Evolutionary conservation across 768 basidiomycete genomes (phyloP), one percentile per base, ranked within the genome.

Genomic region (Collybia mongolica): DNA sequence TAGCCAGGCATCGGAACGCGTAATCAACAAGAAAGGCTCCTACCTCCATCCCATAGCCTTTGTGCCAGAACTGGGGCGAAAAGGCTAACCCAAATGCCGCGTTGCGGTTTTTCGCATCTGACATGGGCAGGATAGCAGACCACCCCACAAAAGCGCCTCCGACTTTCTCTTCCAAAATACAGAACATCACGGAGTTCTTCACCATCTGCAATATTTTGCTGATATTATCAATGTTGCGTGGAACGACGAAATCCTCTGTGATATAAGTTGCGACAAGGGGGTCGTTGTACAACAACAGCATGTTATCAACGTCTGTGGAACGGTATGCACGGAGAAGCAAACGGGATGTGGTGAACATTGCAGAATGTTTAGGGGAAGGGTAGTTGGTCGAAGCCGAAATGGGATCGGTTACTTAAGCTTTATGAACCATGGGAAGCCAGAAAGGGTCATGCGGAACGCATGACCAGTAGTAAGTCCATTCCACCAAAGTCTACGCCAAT

Each of bases 11-110:
- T 37, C 64, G 49, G 24, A 79, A 79, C 19, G 64, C 64, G 48
- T 75, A 62, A 24, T 75, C 71, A 11, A 74, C 56, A 28, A 77
- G 57, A 53, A 73, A 77, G 26, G 55, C 56, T 43, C 69, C 68
- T 40, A 66, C 66, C 44, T 77, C 74, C 26, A 61, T 68, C 2
- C 75, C 75, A 46, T 70, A 76, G 0, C 76, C 76, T 15, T 64
- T 61, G 11, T 62, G 58, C 71, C 76, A 74, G 45, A 67, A 69
- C 46, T 59, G 54, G 7, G 44, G 50, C 18, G n/a, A 24, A 19
- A 55, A 12, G 11, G 46, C 44, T 20, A 55, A 48, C 17, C 51
- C 52, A 45, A 55, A 55, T 5, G 43, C 49, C 14, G 44, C 46
- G 24, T 57, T 51, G 14, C 58, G 53, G 44, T 57, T 55, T 37